Evolutionary conservation across 129 eudicot species (phyloP).

Genomic region (Oenanthe sinensis): DNA sequence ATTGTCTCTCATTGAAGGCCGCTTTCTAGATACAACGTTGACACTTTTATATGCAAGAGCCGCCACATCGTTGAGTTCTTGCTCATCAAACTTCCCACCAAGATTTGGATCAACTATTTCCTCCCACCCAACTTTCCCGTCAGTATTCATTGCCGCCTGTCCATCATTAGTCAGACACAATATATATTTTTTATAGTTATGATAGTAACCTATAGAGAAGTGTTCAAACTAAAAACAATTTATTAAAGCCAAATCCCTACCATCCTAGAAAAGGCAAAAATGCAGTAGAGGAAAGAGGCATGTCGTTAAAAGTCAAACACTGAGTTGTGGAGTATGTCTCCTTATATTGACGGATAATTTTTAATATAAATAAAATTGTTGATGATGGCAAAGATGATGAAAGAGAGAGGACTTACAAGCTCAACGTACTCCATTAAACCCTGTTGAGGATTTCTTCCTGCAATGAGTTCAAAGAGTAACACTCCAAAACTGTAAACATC

Average conservation of each 20-base stretch:
- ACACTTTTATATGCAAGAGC: constrained; percentile 83
- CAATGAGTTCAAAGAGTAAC: constrained; percentile 78
- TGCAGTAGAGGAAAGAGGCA: not conserved
- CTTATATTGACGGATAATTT: not conserved
- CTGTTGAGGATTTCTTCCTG: constrained; percentile 89
- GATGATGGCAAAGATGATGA: not conserved
- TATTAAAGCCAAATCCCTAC: constrained; percentile 10
- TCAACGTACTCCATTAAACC: constrained; percentile 94
- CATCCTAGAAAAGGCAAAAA: not conserved
- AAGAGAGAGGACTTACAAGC: constrained; percentile 53
- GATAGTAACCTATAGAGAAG: not conserved
- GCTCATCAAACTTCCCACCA: constrained; percentile 58
- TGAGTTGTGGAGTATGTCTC: not conserved
- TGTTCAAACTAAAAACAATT: not conserved
- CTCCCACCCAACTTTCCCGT: constrained; percentile 86
- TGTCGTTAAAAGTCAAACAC: not conserved
- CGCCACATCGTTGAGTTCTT: constrained; percentile 72
- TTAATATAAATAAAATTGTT: not conserved
- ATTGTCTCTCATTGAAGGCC: constrained; percentile 88
- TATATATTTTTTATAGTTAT: not conserved
- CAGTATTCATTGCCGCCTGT: constrained; percentile 87
- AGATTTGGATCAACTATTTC: constrained; percentile 84
- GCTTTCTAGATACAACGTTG: constrained; percentile 48
- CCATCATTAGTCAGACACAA: not conserved
- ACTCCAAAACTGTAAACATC: constrained; percentile 94